These are phyloP conservation scores for Trypanosoma platydactyli DNA, from an alignment of 208 protist species.

Conservation along the genomic window DNA sequence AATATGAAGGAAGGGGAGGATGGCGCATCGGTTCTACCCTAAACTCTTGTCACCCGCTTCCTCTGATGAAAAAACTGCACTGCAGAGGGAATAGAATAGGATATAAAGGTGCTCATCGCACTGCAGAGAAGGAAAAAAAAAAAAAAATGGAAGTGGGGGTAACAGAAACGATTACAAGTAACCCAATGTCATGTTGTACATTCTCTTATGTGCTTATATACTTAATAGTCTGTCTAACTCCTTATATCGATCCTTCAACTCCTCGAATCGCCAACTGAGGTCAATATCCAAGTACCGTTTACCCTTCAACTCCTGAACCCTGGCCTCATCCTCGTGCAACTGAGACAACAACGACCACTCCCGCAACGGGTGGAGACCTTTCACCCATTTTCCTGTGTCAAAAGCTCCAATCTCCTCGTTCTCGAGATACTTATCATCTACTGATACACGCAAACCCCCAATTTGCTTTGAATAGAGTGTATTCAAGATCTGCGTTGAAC, in stretches of 20 bases:
- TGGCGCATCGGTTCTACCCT: no score
- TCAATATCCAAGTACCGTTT: conserved; percentile 80
- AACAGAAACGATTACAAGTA: not conserved
- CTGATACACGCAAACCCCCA: conserved; percentile 70
- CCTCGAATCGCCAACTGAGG: conserved; percentile 76
- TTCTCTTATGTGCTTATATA: conserved; percentile 14
- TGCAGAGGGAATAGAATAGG: no score
- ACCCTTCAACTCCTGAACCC: conserved; percentile 67
- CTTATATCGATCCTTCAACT: conserved; percentile 73
- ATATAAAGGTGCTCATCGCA: no score
- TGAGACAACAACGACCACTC: conserved; percentile 85
- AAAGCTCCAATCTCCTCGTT: conserved; percentile 78
- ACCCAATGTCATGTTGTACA: no score
- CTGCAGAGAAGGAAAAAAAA: no score
- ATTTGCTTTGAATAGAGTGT: conserved; percentile 84
- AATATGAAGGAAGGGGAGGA: no score
- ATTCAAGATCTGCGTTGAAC: conserved; percentile 82
- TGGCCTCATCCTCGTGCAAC: conserved; percentile 84
- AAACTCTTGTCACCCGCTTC: no score
- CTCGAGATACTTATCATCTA: conserved; percentile 84
- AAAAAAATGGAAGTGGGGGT: not conserved
- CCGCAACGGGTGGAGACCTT: conserved; percentile 73
- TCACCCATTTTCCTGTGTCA: conserved; percentile 83
- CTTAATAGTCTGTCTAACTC: conserved; percentile 52
- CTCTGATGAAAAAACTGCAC: no score